A percentile compares a stretch with the other conserved stretches of the same genome.
phyloP scores from a whole-genome alignment of 805 yeast species.

The Candida schatavii region DNA sequence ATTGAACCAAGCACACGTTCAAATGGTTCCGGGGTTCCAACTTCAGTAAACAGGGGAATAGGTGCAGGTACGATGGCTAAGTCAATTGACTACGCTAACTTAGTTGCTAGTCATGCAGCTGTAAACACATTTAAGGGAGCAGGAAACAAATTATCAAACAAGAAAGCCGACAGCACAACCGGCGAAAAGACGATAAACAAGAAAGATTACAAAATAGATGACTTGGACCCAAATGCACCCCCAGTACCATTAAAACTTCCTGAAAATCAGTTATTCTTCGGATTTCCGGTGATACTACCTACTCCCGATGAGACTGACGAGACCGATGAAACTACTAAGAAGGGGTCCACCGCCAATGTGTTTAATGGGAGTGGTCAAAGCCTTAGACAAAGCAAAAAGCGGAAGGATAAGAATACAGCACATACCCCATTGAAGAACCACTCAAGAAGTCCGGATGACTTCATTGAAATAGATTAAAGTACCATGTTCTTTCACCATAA shows the following conservation, averaged over 20 bases:
- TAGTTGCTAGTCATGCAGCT: constrained; percentile 41
- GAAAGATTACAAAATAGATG: constrained; percentile 34
- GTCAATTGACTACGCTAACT: constrained; percentile 60
- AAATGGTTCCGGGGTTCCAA: constrained; percentile 30
- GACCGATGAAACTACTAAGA: constrained; percentile 27
- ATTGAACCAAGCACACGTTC: constrained; percentile 25
- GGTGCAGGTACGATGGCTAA: constrained; percentile 75
- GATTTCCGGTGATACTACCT: constrained; percentile 70
- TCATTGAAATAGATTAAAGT: constrained; percentile 76
- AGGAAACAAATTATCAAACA: constrained; percentile 74
- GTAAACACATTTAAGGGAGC: constrained; percentile 47
- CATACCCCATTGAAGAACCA: constrained; percentile 61
- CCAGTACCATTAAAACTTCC: constrained; percentile 76
- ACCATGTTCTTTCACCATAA: background rate
- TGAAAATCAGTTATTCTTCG: constrained; percentile 86
- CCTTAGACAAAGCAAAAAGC: constrained; percentile 64
- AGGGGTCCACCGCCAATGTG: constrained; percentile 17
- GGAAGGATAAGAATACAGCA: constrained; percentile 53
- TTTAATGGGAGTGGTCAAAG: constrained; percentile 75
- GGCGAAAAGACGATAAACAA: constrained; percentile 7
- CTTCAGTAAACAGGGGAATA: constrained; percentile 34
- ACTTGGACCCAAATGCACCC: constrained; percentile 53
- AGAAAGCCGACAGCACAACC: constrained; percentile 17
- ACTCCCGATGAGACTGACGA: constrained; percentile 25
- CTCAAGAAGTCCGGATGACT: constrained; percentile 73